These are phyloP conservation scores for Saccharomycopsis hybrid DNA, from an alignment of 1,139 yeast genomes.

Conservation along the genomic window DNA sequence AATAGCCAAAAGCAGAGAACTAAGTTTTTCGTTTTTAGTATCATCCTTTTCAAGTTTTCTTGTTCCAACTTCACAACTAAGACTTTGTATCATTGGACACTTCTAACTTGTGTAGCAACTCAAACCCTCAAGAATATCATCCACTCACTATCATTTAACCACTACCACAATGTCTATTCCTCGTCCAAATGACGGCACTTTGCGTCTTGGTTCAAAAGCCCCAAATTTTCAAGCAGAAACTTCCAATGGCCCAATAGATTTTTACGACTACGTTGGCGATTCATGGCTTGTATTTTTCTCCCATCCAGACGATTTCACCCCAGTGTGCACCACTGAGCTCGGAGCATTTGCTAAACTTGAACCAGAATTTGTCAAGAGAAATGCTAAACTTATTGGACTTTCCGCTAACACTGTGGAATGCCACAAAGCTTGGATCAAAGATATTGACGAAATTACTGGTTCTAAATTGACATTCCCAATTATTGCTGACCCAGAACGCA, in stretches of 20 bases:
- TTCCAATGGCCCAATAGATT: conserved; percentile 68
- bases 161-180: conserved; percentile 6
- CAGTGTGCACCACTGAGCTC: conserved; percentile 90
- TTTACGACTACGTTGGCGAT: conserved; percentile 75
- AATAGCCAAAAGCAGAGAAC: too few species aligned
- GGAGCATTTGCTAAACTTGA: conserved; percentile 85
- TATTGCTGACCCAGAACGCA: conserved; percentile 68
- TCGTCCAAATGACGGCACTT: conserved; percentile 9
- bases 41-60: too few species aligned
- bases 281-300: conserved; percentile 78
- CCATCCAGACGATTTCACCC: conserved; percentile 93
- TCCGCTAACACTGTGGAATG: conserved; percentile 74
- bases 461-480: conserved; percentile 68
- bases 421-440: conserved; percentile 79
- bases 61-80: too few species aligned
- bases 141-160: background rate
- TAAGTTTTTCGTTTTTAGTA: too few species aligned
- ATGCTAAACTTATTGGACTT: conserved; percentile 78
- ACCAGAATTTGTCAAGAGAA: conserved; percentile 75
- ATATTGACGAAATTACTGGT: conserved; percentile 76
- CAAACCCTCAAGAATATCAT: background rate
- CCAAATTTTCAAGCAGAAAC: conserved; percentile 81
- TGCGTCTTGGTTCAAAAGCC: conserved; percentile 55
- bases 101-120: too few species aligned
- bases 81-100: too few species aligned